phyloP scores from a whole-genome alignment of 352 stramenopile genomes.

The Globisporangium middletonii region DNA sequence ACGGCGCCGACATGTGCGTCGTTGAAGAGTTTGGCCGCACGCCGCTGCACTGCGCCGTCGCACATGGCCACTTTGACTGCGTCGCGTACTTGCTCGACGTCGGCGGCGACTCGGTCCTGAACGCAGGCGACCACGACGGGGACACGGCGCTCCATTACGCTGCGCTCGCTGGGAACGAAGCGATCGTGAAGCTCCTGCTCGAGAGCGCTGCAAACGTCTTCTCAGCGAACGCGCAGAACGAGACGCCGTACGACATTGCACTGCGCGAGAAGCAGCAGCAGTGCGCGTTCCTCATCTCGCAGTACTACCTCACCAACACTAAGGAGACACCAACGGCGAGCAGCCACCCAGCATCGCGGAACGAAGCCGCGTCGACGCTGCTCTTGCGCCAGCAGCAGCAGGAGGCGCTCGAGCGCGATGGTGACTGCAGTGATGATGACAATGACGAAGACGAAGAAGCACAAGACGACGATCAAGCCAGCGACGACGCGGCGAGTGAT shows the following conservation, averaged over 20 bases:
- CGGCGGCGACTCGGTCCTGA: constrained; percentile 72
- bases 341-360: constrained; percentile 22
- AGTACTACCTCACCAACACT: constrained; percentile 43
- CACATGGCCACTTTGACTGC: constrained; percentile 56
- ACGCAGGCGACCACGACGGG: constrained; percentile 65
- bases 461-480: constrained; percentile 13
- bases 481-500: constrained; percentile 15
- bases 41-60: constrained; percentile 68
- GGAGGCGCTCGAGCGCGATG: not conserved
- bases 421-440: constrained; percentile 6
- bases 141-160: constrained; percentile 79
- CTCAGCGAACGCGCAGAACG: constrained; percentile 45
- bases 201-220: constrained; percentile 73
- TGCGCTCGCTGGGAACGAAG: constrained; percentile 46
- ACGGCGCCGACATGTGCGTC: constrained; percentile 77
- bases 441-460: constrained; percentile 16
- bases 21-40: constrained; percentile 78
- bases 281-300: constrained; percentile 46
- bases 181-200: constrained; percentile 63
- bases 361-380: constrained; percentile 42
- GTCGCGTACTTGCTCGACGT: constrained; percentile 82
- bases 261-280: constrained; percentile 38
- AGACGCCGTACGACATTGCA: constrained; percentile 65
- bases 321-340: constrained; percentile 11
- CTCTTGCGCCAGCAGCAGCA: constrained; percentile 20